Evolutionary conservation across 2,329 filamentous ascomycete genomes (phyloP).

Genomic region (Saccharata proteae): DNA sequence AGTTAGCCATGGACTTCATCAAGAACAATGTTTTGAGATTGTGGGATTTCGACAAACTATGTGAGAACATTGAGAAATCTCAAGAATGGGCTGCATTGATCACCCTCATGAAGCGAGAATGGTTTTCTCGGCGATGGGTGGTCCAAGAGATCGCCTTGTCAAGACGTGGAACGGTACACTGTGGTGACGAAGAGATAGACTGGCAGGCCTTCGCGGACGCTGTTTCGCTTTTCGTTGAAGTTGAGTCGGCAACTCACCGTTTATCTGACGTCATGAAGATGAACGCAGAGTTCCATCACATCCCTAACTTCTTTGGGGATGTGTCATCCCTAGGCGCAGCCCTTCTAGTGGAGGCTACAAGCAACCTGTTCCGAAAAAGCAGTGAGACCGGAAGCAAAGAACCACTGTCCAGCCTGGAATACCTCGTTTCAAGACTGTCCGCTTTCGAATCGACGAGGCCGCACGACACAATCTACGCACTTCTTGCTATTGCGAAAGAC

Average conservation of each 20-base stretch:
- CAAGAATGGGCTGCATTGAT: constrained; percentile 22
- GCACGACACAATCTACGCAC: constrained; percentile 22
- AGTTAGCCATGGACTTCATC: constrained; percentile 22
- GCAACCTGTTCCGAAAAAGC: constrained; percentile 17
- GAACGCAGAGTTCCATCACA: too few species aligned
- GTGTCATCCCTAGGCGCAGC: constrained; percentile 24
- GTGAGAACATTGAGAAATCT: constrained; percentile 11
- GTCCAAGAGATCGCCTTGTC: constrained; percentile 32
- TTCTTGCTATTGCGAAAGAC: constrained; percentile 25
- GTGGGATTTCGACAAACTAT: constrained; percentile 20
- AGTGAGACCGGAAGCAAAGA: constrained; percentile 1
- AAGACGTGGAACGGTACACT: constrained; percentile 22
- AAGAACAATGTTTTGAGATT: constrained; percentile 18
- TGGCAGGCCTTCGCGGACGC: constrained; percentile 29
- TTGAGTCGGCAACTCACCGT: constrained; percentile 24
- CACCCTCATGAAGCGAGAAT: constrained; percentile 25
- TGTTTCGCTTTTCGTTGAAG: constrained; percentile 27
- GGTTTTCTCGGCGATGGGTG: constrained; percentile 31
- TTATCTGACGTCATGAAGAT: constrained; percentile 27
- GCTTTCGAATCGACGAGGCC: constrained; percentile 19
- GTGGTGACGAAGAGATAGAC: constrained; percentile 22
- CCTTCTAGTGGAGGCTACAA: constrained; percentile 23
- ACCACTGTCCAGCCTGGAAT: constrained; percentile 21
- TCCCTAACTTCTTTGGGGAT: constrained; percentile 23
- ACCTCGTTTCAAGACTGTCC: constrained; percentile 22